A percentile compares a stretch with the other conserved stretches of the same genome.
Conservation (phyloP, 2,329 filamentous ascomycete species). For the Colletotrichum horii region DNA sequence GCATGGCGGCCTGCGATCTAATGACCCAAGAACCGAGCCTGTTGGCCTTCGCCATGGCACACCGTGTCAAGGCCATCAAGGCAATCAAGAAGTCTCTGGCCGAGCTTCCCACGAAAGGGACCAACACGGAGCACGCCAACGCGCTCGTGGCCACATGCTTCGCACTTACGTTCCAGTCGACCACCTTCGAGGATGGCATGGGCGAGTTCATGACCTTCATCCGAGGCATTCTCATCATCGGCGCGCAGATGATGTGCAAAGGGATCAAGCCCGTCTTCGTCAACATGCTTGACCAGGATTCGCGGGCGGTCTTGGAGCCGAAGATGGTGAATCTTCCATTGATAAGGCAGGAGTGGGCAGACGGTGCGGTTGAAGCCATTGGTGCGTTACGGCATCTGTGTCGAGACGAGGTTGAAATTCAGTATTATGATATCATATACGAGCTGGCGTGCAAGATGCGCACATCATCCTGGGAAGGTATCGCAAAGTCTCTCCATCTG, state of each 20-base stretch:
- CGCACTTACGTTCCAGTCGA: slow-evolving; percentile 64
- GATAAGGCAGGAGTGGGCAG: slow-evolving; percentile 49
- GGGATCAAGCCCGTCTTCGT: slow-evolving; percentile 56
- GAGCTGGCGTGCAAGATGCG: slow-evolving; percentile 57
- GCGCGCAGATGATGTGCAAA: slow-evolving; percentile 57
- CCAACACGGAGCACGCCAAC: slow-evolving; percentile 59
- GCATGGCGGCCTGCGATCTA: slow-evolving; percentile 71
- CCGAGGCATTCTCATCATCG: slow-evolving; percentile 60
- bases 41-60: slow-evolving; percentile 62
- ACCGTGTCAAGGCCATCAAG: slow-evolving; percentile 69
- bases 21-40: slow-evolving; percentile 56
- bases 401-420: slow-evolving; percentile 44
- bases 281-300: slow-evolving; percentile 46
- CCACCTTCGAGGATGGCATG: slow-evolving; percentile 62
- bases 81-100: slow-evolving; percentile 62
- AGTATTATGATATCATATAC: slow-evolving; percentile 50
- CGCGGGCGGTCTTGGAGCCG: slow-evolving; percentile 46
- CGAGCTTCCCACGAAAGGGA: slow-evolving; percentile 42
- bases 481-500: not conserved
- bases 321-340: slow-evolving; percentile 51
- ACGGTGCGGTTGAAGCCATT: slow-evolving; percentile 51
- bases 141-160: slow-evolving; percentile 65
- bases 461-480: slow-evolving; percentile 57
- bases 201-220: slow-evolving; percentile 67
- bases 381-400: slow-evolving; percentile 48